Evolutionary conservation across 2,329 filamentous ascomycete species (phyloP).

Genomic region (Ophiosphaerella korrae): DNA sequence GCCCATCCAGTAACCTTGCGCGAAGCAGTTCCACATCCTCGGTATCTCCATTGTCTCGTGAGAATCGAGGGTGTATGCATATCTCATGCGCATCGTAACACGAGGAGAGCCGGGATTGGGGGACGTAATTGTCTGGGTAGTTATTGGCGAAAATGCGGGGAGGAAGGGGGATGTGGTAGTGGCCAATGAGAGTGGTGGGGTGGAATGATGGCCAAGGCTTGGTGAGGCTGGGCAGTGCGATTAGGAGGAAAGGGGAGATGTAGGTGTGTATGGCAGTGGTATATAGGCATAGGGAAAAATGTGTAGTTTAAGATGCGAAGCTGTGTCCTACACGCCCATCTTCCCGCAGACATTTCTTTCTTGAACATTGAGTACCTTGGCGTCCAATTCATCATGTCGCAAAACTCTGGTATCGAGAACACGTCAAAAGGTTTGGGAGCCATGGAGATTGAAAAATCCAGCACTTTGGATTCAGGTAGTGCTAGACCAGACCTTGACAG

Average conservation of each 20-base stretch:
- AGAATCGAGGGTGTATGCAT: neutral
- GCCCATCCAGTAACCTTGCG: neutral
- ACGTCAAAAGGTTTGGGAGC: constrained; percentile 22
- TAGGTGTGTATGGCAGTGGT: too few species aligned
- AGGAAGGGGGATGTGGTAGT: neutral
- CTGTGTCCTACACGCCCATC: too few species aligned
- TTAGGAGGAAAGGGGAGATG: neutral
- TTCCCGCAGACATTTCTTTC: too few species aligned
- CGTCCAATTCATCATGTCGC: constrained; percentile 1
- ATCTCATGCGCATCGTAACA: too few species aligned
- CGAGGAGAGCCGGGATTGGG: too few species aligned
- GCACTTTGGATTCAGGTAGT: constrained; percentile 13
- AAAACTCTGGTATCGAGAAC: constrained; percentile 2
- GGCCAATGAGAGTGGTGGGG: neutral
- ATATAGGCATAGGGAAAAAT: too few species aligned
- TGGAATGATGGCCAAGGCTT: constrained; percentile 1
- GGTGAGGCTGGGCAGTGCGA: neutral
- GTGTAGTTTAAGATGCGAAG: too few species aligned
- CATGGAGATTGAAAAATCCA: constrained; percentile 21
- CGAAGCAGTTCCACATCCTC: neutral
- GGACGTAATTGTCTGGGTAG: too few species aligned
- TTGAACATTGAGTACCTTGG: too few species aligned
- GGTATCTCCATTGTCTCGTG: neutral
- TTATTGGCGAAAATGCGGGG: constrained; percentile 1
- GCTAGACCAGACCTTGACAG: neutral